Conservation (phyloP, 768 basidiomycete species). For the Psilocybe azurescens region DNA sequence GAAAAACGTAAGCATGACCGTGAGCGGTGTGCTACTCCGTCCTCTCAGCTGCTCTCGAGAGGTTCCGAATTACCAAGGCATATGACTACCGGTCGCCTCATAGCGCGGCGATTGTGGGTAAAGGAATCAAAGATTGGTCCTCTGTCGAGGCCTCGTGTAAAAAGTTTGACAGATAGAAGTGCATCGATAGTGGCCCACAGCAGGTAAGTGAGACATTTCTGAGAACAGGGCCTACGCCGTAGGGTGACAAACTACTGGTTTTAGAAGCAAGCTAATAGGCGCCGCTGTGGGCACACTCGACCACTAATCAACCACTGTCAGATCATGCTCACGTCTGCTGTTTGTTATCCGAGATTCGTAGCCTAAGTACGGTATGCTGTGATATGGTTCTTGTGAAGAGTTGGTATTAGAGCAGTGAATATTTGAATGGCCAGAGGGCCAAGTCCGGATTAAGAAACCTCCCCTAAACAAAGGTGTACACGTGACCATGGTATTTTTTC, state of each 20-base stretch:
- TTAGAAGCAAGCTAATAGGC: not conserved
- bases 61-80: not conserved
- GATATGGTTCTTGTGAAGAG: no score
- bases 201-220: not conserved
- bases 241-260: not conserved
- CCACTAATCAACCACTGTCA: not conserved
- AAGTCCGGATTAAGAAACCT: constrained; percentile 6
- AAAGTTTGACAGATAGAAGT: not conserved
- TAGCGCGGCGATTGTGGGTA: not conserved
- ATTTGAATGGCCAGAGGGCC: not conserved
- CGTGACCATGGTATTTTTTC: constrained; percentile 22
- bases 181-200: not conserved
- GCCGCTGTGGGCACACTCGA: not conserved
- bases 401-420: not conserved
- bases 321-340: not conserved
- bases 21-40: constrained; percentile 8
- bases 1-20: not conserved
- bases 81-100: not conserved
- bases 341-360: not conserved
- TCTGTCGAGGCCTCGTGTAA: not conserved
- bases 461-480: constrained; percentile 17
- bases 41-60: constrained; percentile 17
- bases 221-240: not conserved
- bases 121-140: not conserved
- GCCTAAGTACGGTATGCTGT: no score